Conservation (phyloP, 495 filamentous ascomycete species). For the Trichoderma erinaceum region DNA sequence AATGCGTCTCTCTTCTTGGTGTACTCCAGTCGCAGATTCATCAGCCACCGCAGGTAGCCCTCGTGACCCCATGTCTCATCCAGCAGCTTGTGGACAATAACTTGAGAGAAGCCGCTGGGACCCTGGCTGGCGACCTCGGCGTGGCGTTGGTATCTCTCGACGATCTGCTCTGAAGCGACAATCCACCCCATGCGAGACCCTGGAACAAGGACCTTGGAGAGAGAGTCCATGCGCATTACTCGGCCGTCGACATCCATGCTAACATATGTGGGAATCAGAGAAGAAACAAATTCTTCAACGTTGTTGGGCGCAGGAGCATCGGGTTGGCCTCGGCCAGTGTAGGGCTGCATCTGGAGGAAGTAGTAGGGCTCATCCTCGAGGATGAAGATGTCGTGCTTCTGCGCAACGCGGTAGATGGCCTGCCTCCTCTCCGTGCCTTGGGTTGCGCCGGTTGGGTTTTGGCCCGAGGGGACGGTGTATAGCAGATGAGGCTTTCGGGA, state of each 20-base stretch:
- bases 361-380: constrained; percentile 97
- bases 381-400: constrained; percentile 80
- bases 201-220: constrained; percentile 76
- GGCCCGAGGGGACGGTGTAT: constrained; percentile 80
- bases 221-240: constrained; percentile 69
- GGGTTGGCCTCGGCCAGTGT: constrained; percentile 47
- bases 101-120: constrained; percentile 74
- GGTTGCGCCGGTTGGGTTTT: constrained; percentile 91
- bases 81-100: constrained; percentile 78
- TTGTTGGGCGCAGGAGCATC: constrained; percentile 26
- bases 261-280: constrained; percentile 55
- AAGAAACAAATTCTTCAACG: constrained; percentile 42
- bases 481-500: constrained; percentile 67
- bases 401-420: constrained; percentile 67
- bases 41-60: constrained; percentile 89
- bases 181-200: constrained; percentile 74
- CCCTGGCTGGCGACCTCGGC: constrained; percentile 76
- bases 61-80: constrained; percentile 92
- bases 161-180: constrained; percentile 73
- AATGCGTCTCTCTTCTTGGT: constrained; percentile 70
- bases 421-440: constrained; percentile 57
- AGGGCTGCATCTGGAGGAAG: constrained; percentile 93
- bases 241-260: constrained; percentile 61
- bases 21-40: constrained; percentile 76
- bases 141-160: constrained; percentile 71